Base-by-base conservation (phyloP, 305 asterid genomes). In the Stenogyne calaminthoides region DNA sequence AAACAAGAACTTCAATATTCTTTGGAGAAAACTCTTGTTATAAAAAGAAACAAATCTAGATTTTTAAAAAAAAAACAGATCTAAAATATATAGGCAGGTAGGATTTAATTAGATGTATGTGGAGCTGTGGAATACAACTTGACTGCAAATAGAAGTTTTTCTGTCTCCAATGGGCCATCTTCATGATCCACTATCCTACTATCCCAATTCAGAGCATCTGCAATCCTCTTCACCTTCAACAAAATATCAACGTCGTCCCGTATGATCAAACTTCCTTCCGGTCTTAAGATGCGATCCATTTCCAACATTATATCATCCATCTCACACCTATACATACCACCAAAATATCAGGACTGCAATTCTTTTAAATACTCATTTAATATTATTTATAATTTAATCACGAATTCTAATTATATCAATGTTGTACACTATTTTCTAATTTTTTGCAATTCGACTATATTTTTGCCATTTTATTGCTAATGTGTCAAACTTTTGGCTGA, bases 251-350 rank as follows among this genome's bases (percentile, higher is more conserved):
- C 92, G 14, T 84, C 87, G 64, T 91, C 97, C 52, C 96, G 77
- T 67, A 91, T 80, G 25, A 91, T 87, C 76, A 87, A 76, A 60
- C 90, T 79, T 0, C 97, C 97, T 67, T 86, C 88, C 1, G 97
- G 97, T 16, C 97, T 59, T 34, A 91, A 66, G 57, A 89, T 81
- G 66, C 97, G 73, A 49, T 91, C 91, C 88, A 91, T 87, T 82
- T 91, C 97, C 1, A 91, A 71, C 86, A 91, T 73, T 14, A 91
- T 87, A 62, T 86, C 90, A 34, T 86, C 87, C 70, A 85, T 80
- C 46, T 87, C 89, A 60, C 97, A 91, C 81, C 96, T 88, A 70
- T 5, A 71, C 9, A 46, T 54, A 15, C 56, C 12, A 44, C 52
- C 52, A 25, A 14, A 46, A 46, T 44, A 7, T 25, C 3, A 25